Conservation (phyloP, 2,329 filamentous ascomycete genomes). For the Lachnellula suecica region DNA sequence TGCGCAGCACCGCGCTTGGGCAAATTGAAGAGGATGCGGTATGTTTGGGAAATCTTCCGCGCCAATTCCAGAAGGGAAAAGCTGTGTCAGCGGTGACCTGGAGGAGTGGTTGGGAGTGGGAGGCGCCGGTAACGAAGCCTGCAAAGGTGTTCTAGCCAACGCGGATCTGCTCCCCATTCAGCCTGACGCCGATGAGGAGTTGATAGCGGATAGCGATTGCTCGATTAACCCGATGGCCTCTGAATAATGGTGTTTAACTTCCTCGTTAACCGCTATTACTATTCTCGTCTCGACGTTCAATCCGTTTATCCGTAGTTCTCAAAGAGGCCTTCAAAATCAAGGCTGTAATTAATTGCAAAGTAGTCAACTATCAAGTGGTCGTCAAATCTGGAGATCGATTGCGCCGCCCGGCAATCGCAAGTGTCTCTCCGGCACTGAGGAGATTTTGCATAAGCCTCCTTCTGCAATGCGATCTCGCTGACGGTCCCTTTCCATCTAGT, state of each 20-base stretch:
- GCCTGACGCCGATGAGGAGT: constrained; percentile 7
- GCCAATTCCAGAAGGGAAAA: constrained; percentile 1
- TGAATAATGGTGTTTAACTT: too few species aligned
- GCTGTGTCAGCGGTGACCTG: not conserved
- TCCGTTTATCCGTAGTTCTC: too few species aligned
- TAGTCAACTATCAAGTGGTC: not conserved
- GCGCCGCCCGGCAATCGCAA: constrained; percentile 1
- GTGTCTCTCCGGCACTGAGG: constrained; percentile 5
- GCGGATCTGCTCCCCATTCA: constrained; percentile 17
- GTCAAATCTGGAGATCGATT: too few species aligned
- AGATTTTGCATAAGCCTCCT: not conserved
- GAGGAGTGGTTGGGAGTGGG: not conserved
- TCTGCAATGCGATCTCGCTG: constrained; percentile 6
- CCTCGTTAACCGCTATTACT: too few species aligned
- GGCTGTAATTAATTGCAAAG: not conserved
- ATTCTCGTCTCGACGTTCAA: too few species aligned
- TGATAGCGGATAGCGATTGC: constrained; percentile 7
- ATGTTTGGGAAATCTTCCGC: not conserved
- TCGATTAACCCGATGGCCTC: not conserved
- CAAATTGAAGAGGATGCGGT: not conserved
- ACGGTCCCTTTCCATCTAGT: constrained; percentile 1
- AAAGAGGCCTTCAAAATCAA: too few species aligned
- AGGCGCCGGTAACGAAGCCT: constrained; percentile 11
- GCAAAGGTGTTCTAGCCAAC: constrained; percentile 15
- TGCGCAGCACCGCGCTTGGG: constrained; percentile 3